Base-by-base conservation (phyloP, 2,329 filamentous ascomycete genomes). In the Davidsoniella australis region DNA sequence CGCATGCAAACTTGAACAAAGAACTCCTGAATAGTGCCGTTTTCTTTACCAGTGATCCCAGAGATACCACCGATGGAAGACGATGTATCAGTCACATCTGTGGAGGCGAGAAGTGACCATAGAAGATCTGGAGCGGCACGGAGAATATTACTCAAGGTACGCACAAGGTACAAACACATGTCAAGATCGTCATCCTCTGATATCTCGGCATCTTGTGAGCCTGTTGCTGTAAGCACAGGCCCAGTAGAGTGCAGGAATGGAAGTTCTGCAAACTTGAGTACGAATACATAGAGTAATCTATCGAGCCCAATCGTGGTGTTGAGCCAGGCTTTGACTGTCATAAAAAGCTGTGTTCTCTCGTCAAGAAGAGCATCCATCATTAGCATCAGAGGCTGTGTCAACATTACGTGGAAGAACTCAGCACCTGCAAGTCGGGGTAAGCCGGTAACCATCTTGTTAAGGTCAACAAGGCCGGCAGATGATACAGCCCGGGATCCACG, bases 261-360 rank as follows among this genome's bases (percentile, higher is more conserved):
- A 36, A 82, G 66, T 14, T 69, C 65, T 0, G 71, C 65, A 37
- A 82, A 67, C 54, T 78, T 81, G 3, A 68, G 64, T 1, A 77
- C 68, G 51, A 83, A 73, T 1, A 81, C 63, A 40, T 73, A 63
- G 54, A 82, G 79, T 0, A 83, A 63, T 54, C 77, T 81, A 49
- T 82, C 76, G 54, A 79, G 71, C 2, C 76, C 75, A 50, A 76
- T 63, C 57, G 78, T 69, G 50, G 62, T 79, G 56, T 83, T 81
- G 3, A 96, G 69, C 88, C 89, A 95, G 45, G 75, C 78, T 57
- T 81, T 82, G 38, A 85, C 77, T 23, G 82, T 81, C 63, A 86
- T 81, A 54, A 81, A 85, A 12, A 82, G 67, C 56, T 88, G 83
- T 2, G 78, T 81, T 17, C 75, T 72, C 53, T 85, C 79, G 52